These are phyloP conservation scores for Stagonosporopsis rhizophila DNA, from an alignment of 2,329 filamentous ascomycete genomes.

Conservation along the genomic window DNA sequence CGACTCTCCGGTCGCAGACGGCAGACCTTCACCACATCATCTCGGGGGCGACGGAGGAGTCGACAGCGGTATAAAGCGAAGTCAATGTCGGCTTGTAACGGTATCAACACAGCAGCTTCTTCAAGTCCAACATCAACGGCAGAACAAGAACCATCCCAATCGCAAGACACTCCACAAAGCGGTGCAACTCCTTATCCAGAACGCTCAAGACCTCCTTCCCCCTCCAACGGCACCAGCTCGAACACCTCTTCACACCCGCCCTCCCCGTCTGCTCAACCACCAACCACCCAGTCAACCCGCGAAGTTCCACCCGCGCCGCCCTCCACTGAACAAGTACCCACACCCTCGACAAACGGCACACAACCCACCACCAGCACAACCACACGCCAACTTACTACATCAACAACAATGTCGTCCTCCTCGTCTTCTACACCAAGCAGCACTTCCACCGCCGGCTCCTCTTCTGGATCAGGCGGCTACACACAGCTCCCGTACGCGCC, in stretches of 20 bases:
- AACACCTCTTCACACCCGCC: conserved; percentile 14
- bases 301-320: conserved; percentile 22
- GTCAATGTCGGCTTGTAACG: neutral
- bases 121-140: conserved; percentile 9
- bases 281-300: conserved; percentile 8
- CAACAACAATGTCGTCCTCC: conserved; percentile 45
- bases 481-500: conserved; percentile 46
- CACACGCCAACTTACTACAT: conserved; percentile 20
- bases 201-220: conserved; percentile 27
- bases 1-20: conserved; percentile 26
- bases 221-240: conserved; percentile 33
- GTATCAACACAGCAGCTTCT: neutral
- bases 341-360: neutral
- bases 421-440: conserved; percentile 38
- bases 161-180: conserved; percentile 13
- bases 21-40: conserved; percentile 16
- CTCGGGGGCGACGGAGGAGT: conserved; percentile 20
- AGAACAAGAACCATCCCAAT: conserved; percentile 12
- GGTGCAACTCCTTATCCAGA: conserved; percentile 8
- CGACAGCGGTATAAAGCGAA: conserved; percentile 32
- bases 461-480: conserved; percentile 37
- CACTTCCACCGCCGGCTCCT: conserved; percentile 42
- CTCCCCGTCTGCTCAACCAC: conserved; percentile 17
- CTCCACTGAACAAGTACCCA: conserved; percentile 14
- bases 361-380: conserved; percentile 18